Evolutionary conservation across 2,329 filamentous ascomycete genomes (phyloP).

Genomic region (Neopestalotiopsis rosae): DNA sequence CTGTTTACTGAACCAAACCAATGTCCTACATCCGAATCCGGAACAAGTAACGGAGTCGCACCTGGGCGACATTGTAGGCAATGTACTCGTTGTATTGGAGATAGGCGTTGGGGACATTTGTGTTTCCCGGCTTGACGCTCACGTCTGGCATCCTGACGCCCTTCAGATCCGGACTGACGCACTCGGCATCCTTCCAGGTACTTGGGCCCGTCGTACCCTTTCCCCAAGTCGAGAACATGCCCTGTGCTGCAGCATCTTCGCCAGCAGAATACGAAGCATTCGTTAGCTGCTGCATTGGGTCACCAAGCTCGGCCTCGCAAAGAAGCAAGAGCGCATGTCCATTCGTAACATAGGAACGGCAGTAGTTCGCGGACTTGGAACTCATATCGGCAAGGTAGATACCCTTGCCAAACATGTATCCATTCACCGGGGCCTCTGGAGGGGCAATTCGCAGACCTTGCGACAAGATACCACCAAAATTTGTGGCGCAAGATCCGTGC

Average conservation of each 20-base stretch:
- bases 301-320: slow-evolving; percentile 82
- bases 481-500: slow-evolving; percentile 85
- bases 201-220: slow-evolving; percentile 68
- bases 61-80: slow-evolving; percentile 71
- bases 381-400: slow-evolving; percentile 88
- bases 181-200: slow-evolving; percentile 77
- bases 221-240: slow-evolving; percentile 73
- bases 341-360: slow-evolving; percentile 64
- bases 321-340: slow-evolving; percentile 77
- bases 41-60: slow-evolving; percentile 73
- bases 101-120: slow-evolving; percentile 48
- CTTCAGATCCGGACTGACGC: slow-evolving; percentile 66
- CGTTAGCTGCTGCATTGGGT: slow-evolving; percentile 71
- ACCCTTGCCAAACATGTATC: slow-evolving; percentile 91
- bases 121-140: slow-evolving; percentile 50
- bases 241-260: slow-evolving; percentile 62
- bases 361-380: slow-evolving; percentile 83
- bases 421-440: slow-evolving; percentile 77
- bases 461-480: slow-evolving; percentile 85
- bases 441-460: slow-evolving; percentile 92
- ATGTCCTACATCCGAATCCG: slow-evolving; percentile 58
- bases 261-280: slow-evolving; percentile 66
- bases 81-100: slow-evolving; percentile 79
- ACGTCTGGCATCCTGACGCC: slow-evolving; percentile 73
- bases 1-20: background rate